Conservation (phyloP, 805 yeast genomes). For the Zygoascus flipseniorum region DNA sequence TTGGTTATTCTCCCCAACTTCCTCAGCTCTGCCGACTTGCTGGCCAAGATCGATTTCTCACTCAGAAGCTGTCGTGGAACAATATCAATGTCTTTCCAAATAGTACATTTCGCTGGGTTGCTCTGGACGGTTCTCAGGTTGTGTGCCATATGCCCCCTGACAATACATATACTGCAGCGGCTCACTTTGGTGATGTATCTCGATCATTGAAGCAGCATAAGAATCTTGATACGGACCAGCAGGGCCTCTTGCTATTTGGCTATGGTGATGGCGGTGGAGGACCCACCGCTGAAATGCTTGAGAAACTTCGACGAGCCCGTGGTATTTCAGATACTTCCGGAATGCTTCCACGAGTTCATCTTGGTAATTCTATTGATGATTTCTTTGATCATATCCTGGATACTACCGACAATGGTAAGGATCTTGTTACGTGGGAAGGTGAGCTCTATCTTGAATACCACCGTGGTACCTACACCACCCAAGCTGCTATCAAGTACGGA, state of each 20-base stretch:
- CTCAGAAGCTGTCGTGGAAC: constrained; percentile 95
- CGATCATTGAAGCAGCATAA: constrained; percentile 76
- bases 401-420: constrained; percentile 54
- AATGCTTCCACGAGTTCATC: constrained; percentile 68
- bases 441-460: constrained; percentile 92
- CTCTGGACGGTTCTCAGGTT: constrained; percentile 88
- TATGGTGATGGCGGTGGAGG: constrained; percentile 99
- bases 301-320: constrained; percentile 83
- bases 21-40: constrained; percentile 90
- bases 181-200: constrained; percentile 86
- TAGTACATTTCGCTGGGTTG: constrained; percentile 90
- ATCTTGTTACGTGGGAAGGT: constrained; percentile 83
- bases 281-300: constrained; percentile 88
- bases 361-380: constrained; percentile 72
- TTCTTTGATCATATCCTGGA: constrained; percentile 62
- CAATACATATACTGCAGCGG: constrained; percentile 88
- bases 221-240: constrained; percentile 69
- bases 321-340: constrained; percentile 79
- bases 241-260: constrained; percentile 77
- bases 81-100: constrained; percentile 87
- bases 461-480: constrained; percentile 95
- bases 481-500: constrained; percentile 73
- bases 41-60: constrained; percentile 74
- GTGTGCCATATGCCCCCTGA: constrained; percentile 97
- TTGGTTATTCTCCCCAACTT: constrained; percentile 91